Evolutionary conservation across 2,329 filamentous ascomycete species (phyloP).

Genomic region (Aureobasidium zeae): DNA sequence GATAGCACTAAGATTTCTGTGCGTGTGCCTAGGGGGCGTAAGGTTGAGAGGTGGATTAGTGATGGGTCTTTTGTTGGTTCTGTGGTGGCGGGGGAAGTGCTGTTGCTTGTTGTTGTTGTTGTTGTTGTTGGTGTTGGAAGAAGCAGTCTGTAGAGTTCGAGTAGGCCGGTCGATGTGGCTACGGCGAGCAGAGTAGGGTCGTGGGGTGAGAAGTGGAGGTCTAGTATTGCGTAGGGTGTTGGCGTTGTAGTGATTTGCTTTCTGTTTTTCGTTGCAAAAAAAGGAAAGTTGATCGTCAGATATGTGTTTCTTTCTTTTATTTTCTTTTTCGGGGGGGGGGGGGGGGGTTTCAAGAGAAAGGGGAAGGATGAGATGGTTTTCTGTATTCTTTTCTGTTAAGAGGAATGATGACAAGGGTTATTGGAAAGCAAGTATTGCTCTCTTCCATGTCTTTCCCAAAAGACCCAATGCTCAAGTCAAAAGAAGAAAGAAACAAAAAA

Average conservation of each 20-base stretch:
- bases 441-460: no score
- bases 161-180: slow-evolving; percentile 65
- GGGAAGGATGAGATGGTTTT: background rate
- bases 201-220: slow-evolving; percentile 67
- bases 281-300: background rate
- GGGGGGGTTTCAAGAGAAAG: no score
- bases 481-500: no score
- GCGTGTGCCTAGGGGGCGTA: slow-evolving; percentile 44
- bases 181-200: slow-evolving; percentile 52
- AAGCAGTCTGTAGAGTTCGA: slow-evolving; percentile 53
- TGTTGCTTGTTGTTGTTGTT: no score
- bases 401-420: slow-evolving; percentile 26
- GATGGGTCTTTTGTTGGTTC: no score
- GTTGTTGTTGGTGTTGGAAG: no score
- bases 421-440: background rate
- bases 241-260: slow-evolving; percentile 36
- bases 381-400: slow-evolving; percentile 11
- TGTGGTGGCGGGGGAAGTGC: no score
- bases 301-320: background rate
- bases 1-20: slow-evolving; percentile 59
- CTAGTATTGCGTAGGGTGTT: slow-evolving; percentile 67
- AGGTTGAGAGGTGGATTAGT: slow-evolving; percentile 34
- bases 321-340: background rate
- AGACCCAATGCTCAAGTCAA: no score
- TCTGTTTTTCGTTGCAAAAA: no score